Evolutionary conservation across 2,329 filamentous ascomycete genomes (phyloP), one percentile per base, ranked within the genome.

Genomic region (Hymenoscyphus linearis): DNA sequence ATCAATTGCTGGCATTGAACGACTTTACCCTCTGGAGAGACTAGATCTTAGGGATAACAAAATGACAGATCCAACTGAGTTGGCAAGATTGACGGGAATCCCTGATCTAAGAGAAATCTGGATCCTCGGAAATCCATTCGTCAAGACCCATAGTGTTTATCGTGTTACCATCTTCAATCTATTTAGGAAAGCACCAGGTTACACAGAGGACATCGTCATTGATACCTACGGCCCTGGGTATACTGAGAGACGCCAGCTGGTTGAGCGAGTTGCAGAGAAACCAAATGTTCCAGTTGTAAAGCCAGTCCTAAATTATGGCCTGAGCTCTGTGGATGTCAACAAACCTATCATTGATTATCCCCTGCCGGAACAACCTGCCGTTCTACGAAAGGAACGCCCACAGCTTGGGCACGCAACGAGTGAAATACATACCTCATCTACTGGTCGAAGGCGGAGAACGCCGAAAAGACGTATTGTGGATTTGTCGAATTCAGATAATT

Each of bases 111-210:
- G 87, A 62, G 93, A 98, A 74, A 87, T 99, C 35, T 99, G 93
- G 82, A 89, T 99, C 16, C 85, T 89, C 64, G 91, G 91, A 25
- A 99, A 99, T 70, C 91, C 93, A 0, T 97, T 98, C 70, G 90
- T 89, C 52, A 91, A 90, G 68, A 93, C 91, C 0, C 91, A 97
- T 72, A 82, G 87, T 62, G 86, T 89, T 68, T 96, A 96, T 73
- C 86, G 95, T 55, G 82, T 96, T 66, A 90, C 87, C 22, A 96
- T 98, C 65, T 97, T 99, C 85, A 99, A 98, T 70, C 81, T 98
- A 2, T 99, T 99, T 80, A 86, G 95, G 65, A 87, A 85, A 62
- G 92, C 91, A 0, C 91, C 93, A 12, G 95, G 95, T 4, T 96
- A 95, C 71, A 89, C 87, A 0, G 90, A 96, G 66, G 95, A 99